Base-by-base conservation (phyloP, 768 basidiomycete genomes). In the Trametes elegans region DNA sequence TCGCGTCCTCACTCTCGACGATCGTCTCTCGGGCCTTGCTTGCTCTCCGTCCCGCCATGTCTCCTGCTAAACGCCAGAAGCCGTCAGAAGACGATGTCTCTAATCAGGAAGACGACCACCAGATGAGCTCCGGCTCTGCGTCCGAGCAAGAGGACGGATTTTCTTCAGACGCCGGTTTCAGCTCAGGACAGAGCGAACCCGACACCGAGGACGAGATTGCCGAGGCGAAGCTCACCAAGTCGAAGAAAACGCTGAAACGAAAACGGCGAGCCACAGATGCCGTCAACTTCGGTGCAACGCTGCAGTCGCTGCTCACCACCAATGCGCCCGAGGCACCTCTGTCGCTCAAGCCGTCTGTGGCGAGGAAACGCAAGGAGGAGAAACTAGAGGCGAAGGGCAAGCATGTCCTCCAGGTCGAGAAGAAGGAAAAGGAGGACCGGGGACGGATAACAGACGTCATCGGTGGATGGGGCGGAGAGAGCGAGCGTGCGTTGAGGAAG, bases 391-490 rank as follows among this genome's bases (percentile, higher is more conserved):
- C 71, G 54, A 80, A 79, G 64, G 90, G 89, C 2, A 86, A 81
- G 67, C 89, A 84, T 61, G 78, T 82, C 14, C 77, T 93, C 27
- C 84, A 82, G 47, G 73, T 81, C 23, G 90, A 89, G 64, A 83
- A 77, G 69, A 88, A 84, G 66, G 87, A 85, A 58, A 87, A 78
- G 60, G 87, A 89, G 59, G 88, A 89, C 59, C 83, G 75, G 58
- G 81, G 82, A 11, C 74, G 82, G 53, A 78, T 88, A 60, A 79
- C 73, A 35, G 85, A 88, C 67, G 82, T 84, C 14, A 91, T 89
- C 66, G 90, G 85, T 53, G 93, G 92, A 36, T 97, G 93, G 94
- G 94, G 89, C 27, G 87, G 80, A 11, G 88, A 90, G 70, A 82
- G 81, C 70, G 92, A 86, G 74, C 81, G 81, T 70, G 86, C 79